Conservation (phyloP, 2,329 filamentous ascomycete genomes). For the Phialocephala sp. region DNA sequence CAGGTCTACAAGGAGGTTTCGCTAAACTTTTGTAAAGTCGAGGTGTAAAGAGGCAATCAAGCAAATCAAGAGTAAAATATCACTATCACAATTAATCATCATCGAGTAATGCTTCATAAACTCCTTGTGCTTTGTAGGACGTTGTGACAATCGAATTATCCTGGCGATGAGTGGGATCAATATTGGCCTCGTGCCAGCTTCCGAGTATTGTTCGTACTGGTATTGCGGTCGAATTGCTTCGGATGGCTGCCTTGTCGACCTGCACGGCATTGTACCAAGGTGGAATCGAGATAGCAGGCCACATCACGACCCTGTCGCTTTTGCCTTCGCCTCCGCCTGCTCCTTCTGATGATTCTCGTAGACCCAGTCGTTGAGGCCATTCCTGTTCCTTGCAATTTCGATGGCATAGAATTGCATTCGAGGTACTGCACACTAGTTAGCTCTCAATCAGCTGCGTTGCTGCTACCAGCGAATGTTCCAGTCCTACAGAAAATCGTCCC, state of each 20-base stretch:
- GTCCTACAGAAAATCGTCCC: conserved; percentile 87
- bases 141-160: background rate
- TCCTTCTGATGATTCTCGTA: conserved; percentile 79
- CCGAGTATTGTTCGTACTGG: background rate
- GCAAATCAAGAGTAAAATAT: background rate
- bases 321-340: conserved; percentile 39
- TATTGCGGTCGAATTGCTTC: background rate
- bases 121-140: background rate
- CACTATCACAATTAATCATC: background rate
- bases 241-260: background rate
- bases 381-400: conserved; percentile 79
- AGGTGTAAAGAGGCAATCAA: background rate
- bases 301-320: conserved; percentile 17
- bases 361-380: conserved; percentile 95
- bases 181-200: background rate
- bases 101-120: background rate
- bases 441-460: background rate
- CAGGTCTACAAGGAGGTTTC: background rate
- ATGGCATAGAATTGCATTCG: conserved; percentile 84
- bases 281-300: background rate
- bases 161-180: background rate
- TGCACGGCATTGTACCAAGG: background rate
- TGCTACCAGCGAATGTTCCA: background rate
- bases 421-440: conserved; percentile 49
- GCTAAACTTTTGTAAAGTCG: too few relatives aligned